Base-by-base conservation (phyloP, 1,139 yeast species). In the Hanseniaspora gamundiae region DNA sequence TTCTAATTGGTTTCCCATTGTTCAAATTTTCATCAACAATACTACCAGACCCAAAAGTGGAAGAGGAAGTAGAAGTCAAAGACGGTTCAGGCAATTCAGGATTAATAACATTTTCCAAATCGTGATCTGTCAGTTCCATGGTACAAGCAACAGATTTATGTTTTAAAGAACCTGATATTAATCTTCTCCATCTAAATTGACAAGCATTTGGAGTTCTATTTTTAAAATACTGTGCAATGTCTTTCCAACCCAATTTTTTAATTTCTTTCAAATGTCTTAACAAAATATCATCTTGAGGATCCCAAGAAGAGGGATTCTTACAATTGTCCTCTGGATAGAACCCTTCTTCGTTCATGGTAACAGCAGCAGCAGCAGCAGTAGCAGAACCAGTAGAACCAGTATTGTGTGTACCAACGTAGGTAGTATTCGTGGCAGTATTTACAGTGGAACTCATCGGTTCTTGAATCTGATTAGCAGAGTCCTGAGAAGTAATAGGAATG, bases 201-300 rank as follows among this genome's bases (percentile, higher is more conserved):
- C 87, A 80, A 3, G 87, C 87, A 55, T 80, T 80, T 35, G 86
- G 83, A 1, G 87, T 80, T 60, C 88, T 66, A 58, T 77, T 76
- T 43, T 68, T 69, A 60, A 80, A 80, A 54, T 79, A 76, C 45
- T 75, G 69, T 10, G 86, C 79, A 43, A 80, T 80, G 51, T 80
- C 86, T 60, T 80, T 78, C 88, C 88, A 80, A 0, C 87, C 87
- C 49, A 80, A 65, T 55, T 78, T 78, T 56, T 76, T 81, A 46
- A 72, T 74, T 59, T 80, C 88, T 57, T 80, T 80, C 54, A 80
- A 65, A 58, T 78, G 83, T 67, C 82, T 73, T 47, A 80, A 64
- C 40, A 79, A 64, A 35, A 76, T 64, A 55, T 80, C 88, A 58
- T 80, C 87, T 54, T 76, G 78, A 2, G 84, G 79, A 52, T 78